These are phyloP conservation scores for Aspergillus ibericus DNA, from an alignment of 2,329 filamentous ascomycete genomes.

Conservation along the genomic window DNA sequence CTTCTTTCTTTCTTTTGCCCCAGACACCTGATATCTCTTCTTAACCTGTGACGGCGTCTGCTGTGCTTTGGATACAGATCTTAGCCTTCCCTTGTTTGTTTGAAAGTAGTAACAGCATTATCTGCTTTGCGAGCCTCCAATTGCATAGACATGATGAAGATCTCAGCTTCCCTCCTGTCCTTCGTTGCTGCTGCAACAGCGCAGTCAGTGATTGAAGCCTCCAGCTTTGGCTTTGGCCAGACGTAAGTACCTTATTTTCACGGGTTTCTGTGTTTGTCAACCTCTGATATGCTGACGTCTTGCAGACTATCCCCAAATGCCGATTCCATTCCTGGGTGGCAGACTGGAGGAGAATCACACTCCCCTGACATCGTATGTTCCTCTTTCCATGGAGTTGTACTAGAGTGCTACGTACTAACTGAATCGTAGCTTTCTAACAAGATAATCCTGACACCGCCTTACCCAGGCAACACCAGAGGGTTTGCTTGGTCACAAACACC, in stretches of 20 bases:
- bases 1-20: background rate
- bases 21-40: background rate
- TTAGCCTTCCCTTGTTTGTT: background rate
- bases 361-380: conserved; percentile 26
- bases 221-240: conserved; percentile 74
- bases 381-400: background rate
- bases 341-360: conserved; percentile 55
- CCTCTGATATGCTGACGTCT: background rate
- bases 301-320: conserved; percentile 60
- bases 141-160: conserved; percentile 39
- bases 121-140: conserved; percentile 11
- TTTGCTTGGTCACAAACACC: conserved; percentile 73
- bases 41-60: background rate
- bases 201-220: conserved; percentile 67
- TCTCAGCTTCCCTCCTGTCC: conserved; percentile 43
- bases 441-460: conserved; percentile 84
- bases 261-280: background rate
- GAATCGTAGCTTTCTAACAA: conserved; percentile 71
- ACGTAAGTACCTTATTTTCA: conserved; percentile 47
- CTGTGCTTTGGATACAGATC: background rate
- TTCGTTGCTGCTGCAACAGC: conserved; percentile 56
- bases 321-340: conserved; percentile 57
- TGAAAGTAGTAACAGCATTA: background rate
- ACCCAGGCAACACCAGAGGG: conserved; percentile 80
- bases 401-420: conserved; percentile 14